These are phyloP conservation scores for Ceratocystis lukuohia DNA, from an alignment of 2,329 filamentous ascomycete species.

Conservation along the genomic window DNA sequence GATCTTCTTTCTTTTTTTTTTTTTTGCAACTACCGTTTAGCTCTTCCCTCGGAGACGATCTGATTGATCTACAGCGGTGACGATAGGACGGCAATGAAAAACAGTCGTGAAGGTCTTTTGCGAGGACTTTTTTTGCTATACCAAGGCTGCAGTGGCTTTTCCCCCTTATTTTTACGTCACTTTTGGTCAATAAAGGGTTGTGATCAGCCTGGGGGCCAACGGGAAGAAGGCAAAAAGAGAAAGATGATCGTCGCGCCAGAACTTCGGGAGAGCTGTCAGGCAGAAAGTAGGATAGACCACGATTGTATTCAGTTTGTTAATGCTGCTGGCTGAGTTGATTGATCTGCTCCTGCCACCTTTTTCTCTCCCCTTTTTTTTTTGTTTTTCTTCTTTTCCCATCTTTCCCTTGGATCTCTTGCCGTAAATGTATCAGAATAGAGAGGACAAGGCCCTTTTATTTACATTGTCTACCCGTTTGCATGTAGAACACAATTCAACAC, in stretches of 20 bases:
- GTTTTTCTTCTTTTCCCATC: not conserved
- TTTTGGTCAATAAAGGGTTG: not conserved
- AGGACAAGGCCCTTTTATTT: not conserved
- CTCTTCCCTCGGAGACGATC: not conserved
- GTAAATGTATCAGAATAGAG: not conserved
- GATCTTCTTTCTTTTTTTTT: not conserved
- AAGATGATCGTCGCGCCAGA: not conserved
- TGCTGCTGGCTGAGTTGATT: not conserved
- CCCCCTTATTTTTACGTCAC: not conserved
- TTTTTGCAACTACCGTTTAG: not conserved
- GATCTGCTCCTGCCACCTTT: not conserved
- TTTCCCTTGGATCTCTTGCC: not conserved
- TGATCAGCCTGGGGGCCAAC: not conserved
- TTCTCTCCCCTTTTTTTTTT: not conserved
- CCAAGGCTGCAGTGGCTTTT: no score
- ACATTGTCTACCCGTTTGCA: not conserved
- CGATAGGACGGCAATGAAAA: not conserved
- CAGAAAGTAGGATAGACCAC: not conserved
- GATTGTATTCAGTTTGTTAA: not conserved
- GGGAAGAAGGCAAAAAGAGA: not conserved
- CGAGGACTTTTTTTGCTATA: not conserved
- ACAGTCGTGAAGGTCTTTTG: not conserved
- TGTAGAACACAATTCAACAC: not conserved
- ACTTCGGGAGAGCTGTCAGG: conserved; percentile 1
- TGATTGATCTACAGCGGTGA: not conserved